Evolutionary conservation across 108 stramenopile species (phyloP), one percentile per base, ranked within the genome.

Genomic region (Conticribra weissflogii): DNA sequence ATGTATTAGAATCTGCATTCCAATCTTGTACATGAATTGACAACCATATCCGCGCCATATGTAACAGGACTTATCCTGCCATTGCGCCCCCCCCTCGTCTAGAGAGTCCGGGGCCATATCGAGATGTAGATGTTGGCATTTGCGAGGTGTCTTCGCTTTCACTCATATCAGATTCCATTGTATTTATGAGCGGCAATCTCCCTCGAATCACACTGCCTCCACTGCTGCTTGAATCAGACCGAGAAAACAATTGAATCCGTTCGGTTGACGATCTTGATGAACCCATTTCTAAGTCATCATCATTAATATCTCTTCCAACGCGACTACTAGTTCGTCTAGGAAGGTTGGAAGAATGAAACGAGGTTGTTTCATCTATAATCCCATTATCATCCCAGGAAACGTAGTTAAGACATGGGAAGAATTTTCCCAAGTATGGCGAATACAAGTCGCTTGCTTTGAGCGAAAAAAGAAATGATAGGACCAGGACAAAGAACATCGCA

Each of bases 361-460:
- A 30, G 24, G 33, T 34, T 29, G 28, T 41, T 16, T 68, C 52
- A 12, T 49, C 53, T 53, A 81, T 76, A 27, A 66, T 46, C 19
- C 79, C 83, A 1, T 63, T 41, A 30, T 32, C 45, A 56, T 85
- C 68, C 84, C 84, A 85, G 3, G 78, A 56, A 29, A 80, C 78
- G 53, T 82, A 68, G 48, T 84, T 76, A 24, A 84, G 19, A 57
- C 83, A 84, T 12, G 83, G 83, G 48, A 77, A 7, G 24, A 71
- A 24, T 27, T 50, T 29, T 53, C 45, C 57, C 63, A 76, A 25
- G n/a, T 56, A 69, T 19, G 18, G 61, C 30, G 79, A 72, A 41
- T 55, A 69, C 1, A 25, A 51, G 36, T 62, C 27, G 41, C 67
- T 57, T 14, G 79, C 54, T 63, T 78, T 78, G 33, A 84, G 50